Percentiles rank a stretch among this genome's conserved stretches.
These are phyloP conservation scores for Asterophora lycoperdoides DNA, from an alignment of 768 basidiomycete genomes.

Conservation along the genomic window DNA sequence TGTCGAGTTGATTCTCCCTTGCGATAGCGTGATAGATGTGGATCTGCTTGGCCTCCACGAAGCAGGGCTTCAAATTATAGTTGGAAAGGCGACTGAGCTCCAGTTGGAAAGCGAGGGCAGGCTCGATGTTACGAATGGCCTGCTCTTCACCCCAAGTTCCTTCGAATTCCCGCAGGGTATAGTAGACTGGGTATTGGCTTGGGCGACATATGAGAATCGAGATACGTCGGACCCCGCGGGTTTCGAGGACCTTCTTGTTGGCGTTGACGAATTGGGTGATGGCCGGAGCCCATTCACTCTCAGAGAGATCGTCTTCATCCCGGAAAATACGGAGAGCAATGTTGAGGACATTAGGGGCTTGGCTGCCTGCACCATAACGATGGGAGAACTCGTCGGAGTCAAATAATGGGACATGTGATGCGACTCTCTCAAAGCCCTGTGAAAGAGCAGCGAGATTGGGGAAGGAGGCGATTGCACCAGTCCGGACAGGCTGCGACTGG, in stretches of 20 bases:
- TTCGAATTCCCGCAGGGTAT: slow-evolving; percentile 75
- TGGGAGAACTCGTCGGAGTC: slow-evolving; percentile 67
- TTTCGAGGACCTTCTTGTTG: slow-evolving; percentile 53
- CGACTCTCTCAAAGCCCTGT: slow-evolving; percentile 72
- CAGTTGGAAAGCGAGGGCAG: slow-evolving; percentile 95
- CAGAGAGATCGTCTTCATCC: slow-evolving; percentile 69
- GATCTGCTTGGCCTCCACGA: slow-evolving; percentile 95
- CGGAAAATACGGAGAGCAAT: slow-evolving; percentile 87
- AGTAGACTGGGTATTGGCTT: slow-evolving; percentile 91
- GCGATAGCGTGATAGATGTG: slow-evolving; percentile 97
- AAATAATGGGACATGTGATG: slow-evolving; percentile 68
- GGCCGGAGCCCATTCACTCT: slow-evolving; percentile 72
- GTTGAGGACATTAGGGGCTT: slow-evolving; percentile 92
- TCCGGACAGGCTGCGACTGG: slow-evolving; percentile 85
- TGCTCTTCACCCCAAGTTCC: slow-evolving; percentile 89
- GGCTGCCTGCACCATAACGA: slow-evolving; percentile 65
- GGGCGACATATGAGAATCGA: slow-evolving; percentile 90
- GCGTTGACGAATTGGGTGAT: slow-evolving; percentile 72
- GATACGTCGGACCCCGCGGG: slow-evolving; percentile 85
- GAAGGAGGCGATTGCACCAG: slow-evolving; percentile 91
- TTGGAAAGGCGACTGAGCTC: slow-evolving; percentile 95
- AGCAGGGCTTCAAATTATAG: slow-evolving; percentile 95
- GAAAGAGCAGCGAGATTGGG: slow-evolving; percentile 63
- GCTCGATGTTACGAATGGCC: slow-evolving; percentile 97
- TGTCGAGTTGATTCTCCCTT: slow-evolving; percentile 95